These are phyloP conservation scores for Gossypium mustelinum DNA, from an alignment of 345 rosid species.

Conservation along the genomic window DNA sequence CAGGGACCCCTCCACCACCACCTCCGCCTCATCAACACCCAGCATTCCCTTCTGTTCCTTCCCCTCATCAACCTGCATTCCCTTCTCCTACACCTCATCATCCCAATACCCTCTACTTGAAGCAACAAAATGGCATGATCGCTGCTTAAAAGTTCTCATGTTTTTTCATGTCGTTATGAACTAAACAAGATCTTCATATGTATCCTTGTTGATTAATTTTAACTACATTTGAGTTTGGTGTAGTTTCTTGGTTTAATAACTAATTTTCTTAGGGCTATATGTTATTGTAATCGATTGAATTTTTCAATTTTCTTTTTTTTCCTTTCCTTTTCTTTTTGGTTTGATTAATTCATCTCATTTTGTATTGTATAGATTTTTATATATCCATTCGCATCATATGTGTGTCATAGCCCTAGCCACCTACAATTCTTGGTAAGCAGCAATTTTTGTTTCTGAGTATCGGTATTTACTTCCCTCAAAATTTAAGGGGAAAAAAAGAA, in stretches of 20 bases:
- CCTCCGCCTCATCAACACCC: neutral
- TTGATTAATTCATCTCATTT: neutral
- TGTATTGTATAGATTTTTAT: too few relatives aligned
- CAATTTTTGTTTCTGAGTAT: too few relatives aligned
- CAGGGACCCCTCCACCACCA: neutral
- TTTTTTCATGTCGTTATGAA: too few relatives aligned
- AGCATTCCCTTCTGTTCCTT: neutral
- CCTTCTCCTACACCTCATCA: constrained; percentile 10
- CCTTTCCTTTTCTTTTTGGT: neutral
- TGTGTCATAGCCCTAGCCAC: too few relatives aligned
- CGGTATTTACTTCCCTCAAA: too few relatives aligned
- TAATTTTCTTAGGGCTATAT: neutral
- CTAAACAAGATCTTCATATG: neutral
- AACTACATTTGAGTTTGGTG: neutral
- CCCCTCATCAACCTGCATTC: neutral
- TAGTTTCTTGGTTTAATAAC: neutral
- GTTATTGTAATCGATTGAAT: neutral
- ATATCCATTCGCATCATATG: too few relatives aligned
- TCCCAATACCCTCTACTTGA: constrained; percentile 5
- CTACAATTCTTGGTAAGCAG: too few relatives aligned
- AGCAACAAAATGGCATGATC: constrained; percentile 14
- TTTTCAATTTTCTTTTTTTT: neutral
- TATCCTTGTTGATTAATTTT: neutral
- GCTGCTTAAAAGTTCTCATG: neutral
- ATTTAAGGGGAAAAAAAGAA: too few relatives aligned